Conservation (phyloP, 169 alveolate species). For the Plasmodium gonderi region DNA sequence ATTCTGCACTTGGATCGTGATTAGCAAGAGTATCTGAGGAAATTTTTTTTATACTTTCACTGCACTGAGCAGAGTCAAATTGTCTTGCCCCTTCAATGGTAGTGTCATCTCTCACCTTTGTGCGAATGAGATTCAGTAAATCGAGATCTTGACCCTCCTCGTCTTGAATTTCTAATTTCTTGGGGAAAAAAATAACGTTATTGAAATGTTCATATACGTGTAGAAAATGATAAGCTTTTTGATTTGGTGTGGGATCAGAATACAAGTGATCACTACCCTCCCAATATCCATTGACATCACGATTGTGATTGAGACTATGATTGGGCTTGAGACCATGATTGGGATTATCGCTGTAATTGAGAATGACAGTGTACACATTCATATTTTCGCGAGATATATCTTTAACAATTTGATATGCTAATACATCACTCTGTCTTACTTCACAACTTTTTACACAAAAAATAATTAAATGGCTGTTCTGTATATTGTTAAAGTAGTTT, state of each 20-base stretch:
- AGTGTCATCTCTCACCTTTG: not conserved
- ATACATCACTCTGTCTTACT: constrained; percentile 21
- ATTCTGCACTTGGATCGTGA: no score
- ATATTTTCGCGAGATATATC: constrained; percentile 1
- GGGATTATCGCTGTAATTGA: not conserved
- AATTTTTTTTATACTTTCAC: no score
- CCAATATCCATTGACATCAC: not conserved
- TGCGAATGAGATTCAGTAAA: not conserved
- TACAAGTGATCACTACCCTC: not conserved
- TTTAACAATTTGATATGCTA: constrained; percentile 6
- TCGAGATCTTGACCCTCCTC: not conserved
- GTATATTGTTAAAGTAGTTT: constrained; percentile 12
- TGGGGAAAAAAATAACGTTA: constrained; percentile 43
- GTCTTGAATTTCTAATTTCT: not conserved
- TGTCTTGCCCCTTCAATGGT: not conserved
- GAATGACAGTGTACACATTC: constrained; percentile 18
- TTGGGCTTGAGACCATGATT: no score
- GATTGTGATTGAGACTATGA: no score
- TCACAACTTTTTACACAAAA: constrained; percentile 6
- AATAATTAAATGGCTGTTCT: constrained; percentile 27
- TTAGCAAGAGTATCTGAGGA: no score
- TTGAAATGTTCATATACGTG: constrained; percentile 24
- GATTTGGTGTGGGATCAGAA: not conserved
- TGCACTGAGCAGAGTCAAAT: no score
- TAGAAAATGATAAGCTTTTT: not conserved